These are phyloP conservation scores for Lentinula detonsa DNA, from an alignment of 768 basidiomycete genomes.

Conservation along the genomic window DNA sequence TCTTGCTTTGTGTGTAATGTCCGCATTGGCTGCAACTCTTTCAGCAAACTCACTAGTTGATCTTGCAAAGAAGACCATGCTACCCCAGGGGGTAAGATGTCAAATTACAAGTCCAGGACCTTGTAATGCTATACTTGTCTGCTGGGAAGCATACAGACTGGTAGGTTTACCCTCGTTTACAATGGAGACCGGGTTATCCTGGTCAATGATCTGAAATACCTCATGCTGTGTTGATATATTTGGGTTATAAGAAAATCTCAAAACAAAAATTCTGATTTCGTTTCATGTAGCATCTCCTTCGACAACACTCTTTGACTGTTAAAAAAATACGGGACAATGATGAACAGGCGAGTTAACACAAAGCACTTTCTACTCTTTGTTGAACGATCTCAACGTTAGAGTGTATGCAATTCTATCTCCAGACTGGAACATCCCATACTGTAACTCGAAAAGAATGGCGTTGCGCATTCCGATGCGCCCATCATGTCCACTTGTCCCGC, in stretches of 20 bases:
- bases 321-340: background rate
- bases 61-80: conserved; percentile 1
- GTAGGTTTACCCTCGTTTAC: background rate
- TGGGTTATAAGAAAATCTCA: background rate
- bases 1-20: conserved; percentile 1
- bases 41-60: background rate
- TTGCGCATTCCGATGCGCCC: background rate
- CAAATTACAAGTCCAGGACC: background rate
- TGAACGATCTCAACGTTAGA: background rate
- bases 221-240: background rate
- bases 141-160: conserved; percentile 1
- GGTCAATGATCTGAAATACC: background rate
- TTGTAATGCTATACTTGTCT: background rate
- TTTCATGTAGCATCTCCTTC: background rate
- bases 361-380: background rate
- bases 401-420: background rate
- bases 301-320: background rate
- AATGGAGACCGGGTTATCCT: background rate
- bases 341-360: background rate
- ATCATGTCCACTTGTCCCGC: background rate
- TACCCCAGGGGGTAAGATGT: background rate
- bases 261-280: background rate
- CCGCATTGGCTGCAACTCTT: background rate
- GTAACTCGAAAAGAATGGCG: background rate
- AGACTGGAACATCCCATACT: background rate